Percentiles rank a stretch among this genome's conserved stretches.
These are phyloP conservation scores for Yamadazyma oceani DNA, from an alignment of 1,139 yeast species.

Conservation along the genomic window DNA sequence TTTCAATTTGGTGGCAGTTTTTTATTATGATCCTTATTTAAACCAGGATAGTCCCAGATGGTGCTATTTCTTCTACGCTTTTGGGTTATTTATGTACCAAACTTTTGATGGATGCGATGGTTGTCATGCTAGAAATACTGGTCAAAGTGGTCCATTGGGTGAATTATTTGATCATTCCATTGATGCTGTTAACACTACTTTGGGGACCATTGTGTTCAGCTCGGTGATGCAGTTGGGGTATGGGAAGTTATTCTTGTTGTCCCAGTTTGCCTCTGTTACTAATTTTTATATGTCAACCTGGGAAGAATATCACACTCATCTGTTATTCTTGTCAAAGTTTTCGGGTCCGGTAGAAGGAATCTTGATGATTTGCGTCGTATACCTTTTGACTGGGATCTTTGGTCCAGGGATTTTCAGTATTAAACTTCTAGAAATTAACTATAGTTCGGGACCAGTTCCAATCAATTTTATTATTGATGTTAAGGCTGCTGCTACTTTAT, in stretches of 20 bases:
- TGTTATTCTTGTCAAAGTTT: conserved; percentile 71
- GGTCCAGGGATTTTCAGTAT: conserved; percentile 73
- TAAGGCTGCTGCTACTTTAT: conserved; percentile 43
- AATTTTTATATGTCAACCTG: conserved; percentile 91
- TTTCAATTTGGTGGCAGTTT: conserved; percentile 60
- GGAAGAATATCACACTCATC: conserved; percentile 95
- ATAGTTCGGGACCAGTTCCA: conserved; percentile 27
- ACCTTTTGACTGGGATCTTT: conserved; percentile 59
- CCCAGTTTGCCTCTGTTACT: conserved; percentile 75
- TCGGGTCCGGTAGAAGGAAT: conserved; percentile 98
- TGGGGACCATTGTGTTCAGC: conserved; percentile 71
- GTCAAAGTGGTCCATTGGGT: conserved; percentile 93
- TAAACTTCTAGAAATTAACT: conserved; percentile 31
- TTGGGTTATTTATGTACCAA: conserved; percentile 86
- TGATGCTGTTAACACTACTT: conserved; percentile 86
- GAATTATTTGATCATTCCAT: conserved; percentile 93
- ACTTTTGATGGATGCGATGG: conserved; percentile 98
- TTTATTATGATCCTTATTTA: conserved; percentile 73
- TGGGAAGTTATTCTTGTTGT: conserved; percentile 56
- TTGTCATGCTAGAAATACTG: conserved; percentile 88
- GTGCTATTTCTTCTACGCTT: conserved; percentile 78
- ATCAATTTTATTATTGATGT: conserved; percentile 28
- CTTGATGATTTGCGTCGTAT: conserved; percentile 57
- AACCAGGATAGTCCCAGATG: conserved; percentile 66
- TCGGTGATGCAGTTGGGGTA: conserved; percentile 75